A percentile compares a stretch with the other conserved stretches of the same genome.
phyloP scores from a whole-genome alignment of 1,284 basidiomycete genomes.

The Cryptococcus floricola region DNA sequence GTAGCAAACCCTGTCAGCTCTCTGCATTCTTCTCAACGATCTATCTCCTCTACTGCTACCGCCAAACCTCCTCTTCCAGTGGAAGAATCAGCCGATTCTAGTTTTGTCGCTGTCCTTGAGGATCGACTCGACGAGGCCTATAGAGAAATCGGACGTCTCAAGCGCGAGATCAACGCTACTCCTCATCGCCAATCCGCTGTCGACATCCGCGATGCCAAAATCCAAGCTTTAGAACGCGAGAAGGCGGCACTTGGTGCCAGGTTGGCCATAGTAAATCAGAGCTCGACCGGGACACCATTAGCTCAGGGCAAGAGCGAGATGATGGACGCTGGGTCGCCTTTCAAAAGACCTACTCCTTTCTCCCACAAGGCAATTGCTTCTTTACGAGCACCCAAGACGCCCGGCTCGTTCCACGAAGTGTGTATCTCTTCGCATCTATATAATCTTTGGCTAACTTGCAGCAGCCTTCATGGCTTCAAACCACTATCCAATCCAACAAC shows the following conservation, averaged over 20 bases:
- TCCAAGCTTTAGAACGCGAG: conserved; percentile 39
- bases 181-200: conserved; percentile 35
- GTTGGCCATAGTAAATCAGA: conserved; percentile 5
- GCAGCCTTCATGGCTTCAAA: conserved; percentile 46
- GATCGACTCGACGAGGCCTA: conserved; percentile 73
- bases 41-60: not conserved
- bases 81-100: conserved; percentile 32
- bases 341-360: conserved; percentile 32
- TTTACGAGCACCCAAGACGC: conserved; percentile 41
- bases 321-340: conserved; percentile 24
- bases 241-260: conserved; percentile 35
- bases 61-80: not conserved
- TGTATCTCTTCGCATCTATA: not conserved
- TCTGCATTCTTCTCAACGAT: conserved; percentile 7
- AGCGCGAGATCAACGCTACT: conserved; percentile 55
- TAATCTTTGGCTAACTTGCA: not conserved
- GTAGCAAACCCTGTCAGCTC: conserved; percentile 10
- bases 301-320: conserved; percentile 3
- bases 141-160: conserved; percentile 71
- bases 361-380: conserved; percentile 34
- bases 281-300: not conserved
- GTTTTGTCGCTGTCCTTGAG: conserved; percentile 56
- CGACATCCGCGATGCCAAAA: conserved; percentile 35
- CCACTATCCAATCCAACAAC: conserved; percentile 38
- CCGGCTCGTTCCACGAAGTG: conserved; percentile 45